These are phyloP conservation scores for Paecilomyces fulvus DNA, from an alignment of 2,329 filamentous ascomycete species.

Conservation along the genomic window DNA sequence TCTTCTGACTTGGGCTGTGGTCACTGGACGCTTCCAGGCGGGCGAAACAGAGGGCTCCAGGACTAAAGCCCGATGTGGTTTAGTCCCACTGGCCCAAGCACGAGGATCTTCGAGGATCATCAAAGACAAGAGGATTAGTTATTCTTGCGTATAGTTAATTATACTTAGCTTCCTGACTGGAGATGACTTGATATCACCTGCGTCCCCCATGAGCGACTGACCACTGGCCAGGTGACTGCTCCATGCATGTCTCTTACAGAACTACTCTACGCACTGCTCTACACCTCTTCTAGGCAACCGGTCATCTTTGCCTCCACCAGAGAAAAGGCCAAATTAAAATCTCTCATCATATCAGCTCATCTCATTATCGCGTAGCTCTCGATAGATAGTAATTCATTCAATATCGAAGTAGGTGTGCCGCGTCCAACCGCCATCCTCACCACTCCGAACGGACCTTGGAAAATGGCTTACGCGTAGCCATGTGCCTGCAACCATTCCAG, in stretches of 20 bases:
- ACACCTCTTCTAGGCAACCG: neutral
- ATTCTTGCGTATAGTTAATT: neutral
- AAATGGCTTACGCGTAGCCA: conserved; percentile 43
- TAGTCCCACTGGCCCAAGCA: neutral
- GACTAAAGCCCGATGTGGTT: neutral
- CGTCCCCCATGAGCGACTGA: neutral
- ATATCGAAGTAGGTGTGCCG: neutral
- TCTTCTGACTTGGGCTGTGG: conserved; percentile 2
- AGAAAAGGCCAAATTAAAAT: neutral
- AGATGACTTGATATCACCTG: neutral
- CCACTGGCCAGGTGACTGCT: neutral
- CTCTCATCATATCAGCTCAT: neutral
- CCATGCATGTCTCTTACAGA: no score
- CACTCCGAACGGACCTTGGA: neutral
- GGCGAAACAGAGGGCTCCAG: neutral
- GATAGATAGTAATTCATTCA: neutral
- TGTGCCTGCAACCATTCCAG: conserved; percentile 68
- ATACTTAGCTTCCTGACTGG: neutral
- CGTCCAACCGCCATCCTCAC: neutral
- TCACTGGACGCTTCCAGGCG: neutral
- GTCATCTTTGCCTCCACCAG: neutral
- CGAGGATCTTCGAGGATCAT: neutral
- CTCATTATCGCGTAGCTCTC: neutral
- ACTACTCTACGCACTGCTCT: neutral
- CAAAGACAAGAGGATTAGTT: neutral